Conservation (phyloP, 768 basidiomycete species). For the Panellus pusillus region DNA sequence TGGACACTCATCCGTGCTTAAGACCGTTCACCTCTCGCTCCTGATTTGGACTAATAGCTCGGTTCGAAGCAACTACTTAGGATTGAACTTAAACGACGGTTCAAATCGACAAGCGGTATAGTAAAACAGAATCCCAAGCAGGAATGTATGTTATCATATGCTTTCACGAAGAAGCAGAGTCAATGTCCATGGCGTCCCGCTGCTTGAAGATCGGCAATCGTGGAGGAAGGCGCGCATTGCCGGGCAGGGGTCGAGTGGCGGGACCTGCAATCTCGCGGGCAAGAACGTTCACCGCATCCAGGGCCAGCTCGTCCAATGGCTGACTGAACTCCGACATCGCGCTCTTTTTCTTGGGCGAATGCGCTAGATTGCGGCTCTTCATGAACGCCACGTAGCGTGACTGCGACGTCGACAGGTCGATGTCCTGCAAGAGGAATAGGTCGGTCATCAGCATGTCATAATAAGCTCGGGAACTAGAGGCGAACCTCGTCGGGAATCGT, state of each 20-base stretch:
- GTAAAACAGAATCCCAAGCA: too few species aligned
- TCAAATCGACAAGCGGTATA: too few species aligned
- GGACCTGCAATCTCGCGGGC: background rate
- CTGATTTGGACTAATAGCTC: too few species aligned
- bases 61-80: too few species aligned
- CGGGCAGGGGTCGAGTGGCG: constrained; percentile 6
- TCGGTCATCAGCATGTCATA: background rate
- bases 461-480: background rate
- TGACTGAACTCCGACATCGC: background rate
- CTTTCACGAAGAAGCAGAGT: background rate
- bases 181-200: constrained; percentile 10
- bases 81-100: too few species aligned
- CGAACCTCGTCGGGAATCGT: constrained; percentile 18
- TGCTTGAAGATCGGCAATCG: constrained; percentile 11
- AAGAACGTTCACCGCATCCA: background rate
- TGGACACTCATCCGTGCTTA: too few species aligned
- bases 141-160: too few species aligned
- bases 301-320: constrained; percentile 2
- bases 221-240: constrained; percentile 15
- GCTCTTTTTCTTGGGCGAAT: constrained; percentile 13
- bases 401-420: constrained; percentile 10
- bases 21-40: too few species aligned
- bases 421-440: background rate
- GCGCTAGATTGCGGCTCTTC: constrained; percentile 12
- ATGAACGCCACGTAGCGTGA: constrained; percentile 19